Base-by-base conservation (phyloP, 2,329 filamentous ascomycete genomes). In the Biscogniauxia marginata region DNA sequence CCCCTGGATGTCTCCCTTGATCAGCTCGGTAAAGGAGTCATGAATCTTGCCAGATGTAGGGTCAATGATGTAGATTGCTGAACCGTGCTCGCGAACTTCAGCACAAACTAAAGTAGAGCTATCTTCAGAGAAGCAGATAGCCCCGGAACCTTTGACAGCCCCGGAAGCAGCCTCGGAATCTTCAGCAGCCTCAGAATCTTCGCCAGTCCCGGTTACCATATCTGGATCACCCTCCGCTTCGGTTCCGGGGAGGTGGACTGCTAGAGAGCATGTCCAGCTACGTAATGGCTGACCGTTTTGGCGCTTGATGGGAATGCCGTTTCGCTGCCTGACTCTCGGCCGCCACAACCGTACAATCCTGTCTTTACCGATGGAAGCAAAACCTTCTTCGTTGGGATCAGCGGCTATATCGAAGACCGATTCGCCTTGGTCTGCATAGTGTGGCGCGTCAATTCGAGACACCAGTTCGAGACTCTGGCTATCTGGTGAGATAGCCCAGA, bases 301-400 rank as follows among this genome's bases (percentile, higher is more conserved):
- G 52, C 82, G 84, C 61, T 84, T 86, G 20, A 86, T 78, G 7
- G 84, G 78, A 43, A 90, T 75, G 3, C 90, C 90, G 64, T 90
- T 84, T 49, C 86, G 84, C 60, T 85, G 82, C 47, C 89, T 83
- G 5, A 83, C 79, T 71, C 84, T 89, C 9, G 90, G 85, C n/a
- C 83, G 83, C 95, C 95, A 99, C 49, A 95, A 78, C 43, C 90
- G 86, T 39, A 96, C 83, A 20, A 84, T 76, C 9, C 86, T 87
- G 70, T 99, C 93, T 54, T 87, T 84, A 34, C 93, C 95, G 43
- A 96, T 80, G 1, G 93, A 96, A 7, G 90, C 90, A 70, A 98
- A 97, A 48, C 88, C 85, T 49, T 84, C 77, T 7, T 82, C 81
- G 3, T 77, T 80, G 3, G 90, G 89, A 60, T 93, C 87, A 16